These are phyloP conservation scores for Fusarium newnesense DNA, from an alignment of 2,329 filamentous ascomycete species.

Conservation along the genomic window DNA sequence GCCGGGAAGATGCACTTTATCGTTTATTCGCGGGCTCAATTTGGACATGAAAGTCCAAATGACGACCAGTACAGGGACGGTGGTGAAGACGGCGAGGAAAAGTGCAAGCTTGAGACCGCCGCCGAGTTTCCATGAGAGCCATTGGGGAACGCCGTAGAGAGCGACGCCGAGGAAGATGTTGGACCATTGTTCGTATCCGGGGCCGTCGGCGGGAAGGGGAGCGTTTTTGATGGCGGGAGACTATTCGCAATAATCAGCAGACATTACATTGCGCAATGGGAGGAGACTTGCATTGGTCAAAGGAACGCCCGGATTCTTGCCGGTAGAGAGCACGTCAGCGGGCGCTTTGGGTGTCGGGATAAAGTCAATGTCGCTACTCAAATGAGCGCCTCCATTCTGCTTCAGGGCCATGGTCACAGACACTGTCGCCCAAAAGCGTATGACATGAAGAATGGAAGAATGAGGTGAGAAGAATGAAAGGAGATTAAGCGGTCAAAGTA, in stretches of 20 bases:
- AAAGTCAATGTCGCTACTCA: slow-evolving; percentile 37
- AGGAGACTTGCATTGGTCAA: slow-evolving; percentile 26
- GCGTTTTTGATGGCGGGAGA: slow-evolving; percentile 91
- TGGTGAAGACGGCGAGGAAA: slow-evolving; percentile 81
- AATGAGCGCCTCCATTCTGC: slow-evolving; percentile 35
- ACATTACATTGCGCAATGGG: neutral
- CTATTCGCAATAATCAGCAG: slow-evolving; percentile 56
- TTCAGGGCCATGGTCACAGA: slow-evolving; percentile 25
- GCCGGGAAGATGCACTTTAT: slow-evolving; percentile 85
- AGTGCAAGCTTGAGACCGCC: slow-evolving; percentile 87
- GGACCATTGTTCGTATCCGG: slow-evolving; percentile 85
- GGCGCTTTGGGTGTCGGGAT: slow-evolving; percentile 35
- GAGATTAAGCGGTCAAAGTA: slow-evolving; percentile 31
- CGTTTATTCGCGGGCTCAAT: slow-evolving; percentile 85
- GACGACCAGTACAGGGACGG: slow-evolving; percentile 77
- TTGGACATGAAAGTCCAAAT: slow-evolving; percentile 85
- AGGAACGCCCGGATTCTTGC: slow-evolving; percentile 29
- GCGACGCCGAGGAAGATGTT: slow-evolving; percentile 77
- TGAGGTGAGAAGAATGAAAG: neutral
- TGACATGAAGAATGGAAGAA: neutral
- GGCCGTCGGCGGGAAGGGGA: slow-evolving; percentile 85
- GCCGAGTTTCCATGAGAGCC: slow-evolving; percentile 82
- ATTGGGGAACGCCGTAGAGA: slow-evolving; percentile 76
- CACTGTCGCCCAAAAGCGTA: too few species aligned
- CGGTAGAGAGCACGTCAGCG: slow-evolving; percentile 25